These are phyloP conservation scores for Paramyrothecium sp. DNA, from an alignment of 2,329 filamentous ascomycete species.

Conservation along the genomic window DNA sequence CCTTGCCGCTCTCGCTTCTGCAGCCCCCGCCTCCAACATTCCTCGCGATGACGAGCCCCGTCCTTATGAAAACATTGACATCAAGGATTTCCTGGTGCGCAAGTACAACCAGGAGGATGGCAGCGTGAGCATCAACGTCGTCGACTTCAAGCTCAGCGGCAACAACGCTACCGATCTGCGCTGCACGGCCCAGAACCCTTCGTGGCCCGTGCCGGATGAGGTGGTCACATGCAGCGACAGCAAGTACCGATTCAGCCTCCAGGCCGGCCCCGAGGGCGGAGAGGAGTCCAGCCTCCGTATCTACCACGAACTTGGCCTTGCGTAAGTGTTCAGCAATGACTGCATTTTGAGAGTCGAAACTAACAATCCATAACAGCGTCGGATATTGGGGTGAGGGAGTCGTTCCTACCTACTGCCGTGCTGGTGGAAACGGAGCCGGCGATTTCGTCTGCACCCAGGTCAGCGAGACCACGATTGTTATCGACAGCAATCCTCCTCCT, in stretches of 20 bases:
- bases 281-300: conserved; percentile 15
- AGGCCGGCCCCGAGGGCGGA: conserved; percentile 5
- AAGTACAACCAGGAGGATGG: conserved; percentile 9
- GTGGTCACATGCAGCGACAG: conserved; percentile 21
- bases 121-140: conserved; percentile 7
- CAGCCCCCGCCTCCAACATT: conserved; percentile 11
- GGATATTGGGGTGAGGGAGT: conserved; percentile 15
- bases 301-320: conserved; percentile 18
- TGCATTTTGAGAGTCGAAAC: too few species aligned
- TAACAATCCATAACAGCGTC: too few species aligned
- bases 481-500: conserved; percentile 7
- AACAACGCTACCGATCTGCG: conserved; percentile 9
- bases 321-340: conserved; percentile 15
- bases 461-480: conserved; percentile 13
- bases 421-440: conserved; percentile 15
- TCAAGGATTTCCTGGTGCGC: conserved; percentile 18
- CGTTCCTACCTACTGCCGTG: conserved; percentile 14
- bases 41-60: not conserved
- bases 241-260: conserved; percentile 25
- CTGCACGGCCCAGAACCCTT: conserved; percentile 11
- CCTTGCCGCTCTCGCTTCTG: conserved; percentile 17
- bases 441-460: conserved; percentile 17
- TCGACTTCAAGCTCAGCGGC: conserved; percentile 18
- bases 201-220: conserved; percentile 14
- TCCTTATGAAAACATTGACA: conserved; percentile 19